Conservation (phyloP, 2,329 filamentous ascomycete species). For the Nemania diffusa region DNA sequence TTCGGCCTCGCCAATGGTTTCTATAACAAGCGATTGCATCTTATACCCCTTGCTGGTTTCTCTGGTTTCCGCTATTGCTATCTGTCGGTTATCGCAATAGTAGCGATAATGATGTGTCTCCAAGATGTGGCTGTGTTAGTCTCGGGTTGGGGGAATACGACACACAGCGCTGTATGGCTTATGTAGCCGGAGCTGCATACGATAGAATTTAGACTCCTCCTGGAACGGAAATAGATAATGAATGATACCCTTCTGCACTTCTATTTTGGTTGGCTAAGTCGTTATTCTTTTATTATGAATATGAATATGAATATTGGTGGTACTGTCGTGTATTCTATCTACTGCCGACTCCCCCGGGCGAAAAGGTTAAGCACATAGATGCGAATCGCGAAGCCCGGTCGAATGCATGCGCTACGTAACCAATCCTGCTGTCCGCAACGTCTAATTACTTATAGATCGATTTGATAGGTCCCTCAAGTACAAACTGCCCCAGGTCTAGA, state of each 20-base stretch:
- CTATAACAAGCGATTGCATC: not conserved
- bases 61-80: not conserved
- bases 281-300: not conserved
- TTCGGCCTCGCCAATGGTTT: not conserved
- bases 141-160: not conserved
- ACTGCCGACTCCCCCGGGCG: no score
- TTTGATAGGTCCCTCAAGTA: no score
- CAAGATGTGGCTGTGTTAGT: not conserved
- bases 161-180: not conserved
- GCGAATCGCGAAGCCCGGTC: no score
- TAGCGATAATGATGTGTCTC: not conserved
- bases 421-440: no score
- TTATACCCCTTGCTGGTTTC: not conserved
- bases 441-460: no score
- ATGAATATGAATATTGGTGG: no score
- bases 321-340: no score
- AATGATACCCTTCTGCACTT: constrained; percentile 29
- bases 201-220: constrained; percentile 4
- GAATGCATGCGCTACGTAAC: no score
- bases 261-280: not conserved
- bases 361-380: no score
- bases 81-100: no score
- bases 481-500: no score
- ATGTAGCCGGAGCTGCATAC: not conserved
- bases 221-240: constrained; percentile 21